Evolutionary conservation across 805 yeast species (phyloP).

Genomic region (Candida wancherniae): DNA sequence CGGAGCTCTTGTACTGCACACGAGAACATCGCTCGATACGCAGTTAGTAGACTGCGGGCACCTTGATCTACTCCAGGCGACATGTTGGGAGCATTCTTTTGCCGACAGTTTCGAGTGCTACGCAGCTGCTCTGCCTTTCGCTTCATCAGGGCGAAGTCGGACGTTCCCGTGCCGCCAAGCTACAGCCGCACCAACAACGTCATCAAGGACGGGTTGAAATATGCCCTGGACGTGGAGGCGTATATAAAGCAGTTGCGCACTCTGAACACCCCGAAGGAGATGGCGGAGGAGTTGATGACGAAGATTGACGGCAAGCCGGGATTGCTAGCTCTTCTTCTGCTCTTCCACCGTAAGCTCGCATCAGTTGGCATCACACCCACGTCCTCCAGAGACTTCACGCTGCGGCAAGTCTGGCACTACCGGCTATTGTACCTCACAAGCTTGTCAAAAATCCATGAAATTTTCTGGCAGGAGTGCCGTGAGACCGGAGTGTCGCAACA

Average conservation of each 20-base stretch:
- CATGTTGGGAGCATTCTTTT: no score
- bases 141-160: no score
- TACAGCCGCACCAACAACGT: constrained; percentile 10
- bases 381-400: constrained; percentile 8
- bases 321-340: constrained; percentile 25
- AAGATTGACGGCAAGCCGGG: constrained; percentile 24
- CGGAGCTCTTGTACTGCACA: no score
- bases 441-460: constrained; percentile 25
- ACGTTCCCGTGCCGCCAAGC: constrained; percentile 13
- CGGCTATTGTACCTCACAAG: constrained; percentile 18
- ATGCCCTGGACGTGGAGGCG: constrained; percentile 26
- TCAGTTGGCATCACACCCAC: constrained; percentile 23
- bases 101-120: no score
- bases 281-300: constrained; percentile 22
- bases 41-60: no score
- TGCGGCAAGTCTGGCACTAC: constrained; percentile 16
- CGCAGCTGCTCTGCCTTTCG: no score
- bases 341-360: constrained; percentile 29
- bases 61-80: no score
- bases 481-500: constrained; percentile 27
- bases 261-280: no score
- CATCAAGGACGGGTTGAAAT: constrained; percentile 19
- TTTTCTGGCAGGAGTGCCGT: constrained; percentile 37
- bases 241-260: constrained; percentile 19
- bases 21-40: no score